A percentile compares a stretch with the other conserved stretches of the same genome.
phyloP scores from a whole-genome alignment of 345 rosid species.

The Eucalyptus decipiens region DNA sequence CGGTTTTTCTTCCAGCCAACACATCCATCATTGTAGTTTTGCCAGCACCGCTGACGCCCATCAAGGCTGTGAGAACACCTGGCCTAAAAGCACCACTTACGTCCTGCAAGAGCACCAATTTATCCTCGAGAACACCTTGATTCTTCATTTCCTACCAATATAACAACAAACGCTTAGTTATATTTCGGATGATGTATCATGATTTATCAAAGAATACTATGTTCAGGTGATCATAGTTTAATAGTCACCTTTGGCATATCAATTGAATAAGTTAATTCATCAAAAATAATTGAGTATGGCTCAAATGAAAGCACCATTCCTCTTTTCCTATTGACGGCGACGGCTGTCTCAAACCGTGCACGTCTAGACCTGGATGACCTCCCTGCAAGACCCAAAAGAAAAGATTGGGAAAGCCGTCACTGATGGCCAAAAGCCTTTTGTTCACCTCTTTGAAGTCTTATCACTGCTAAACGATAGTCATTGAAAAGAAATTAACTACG shows the following conservation, averaged over 20 bases:
- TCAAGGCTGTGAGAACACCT: conserved; percentile 45
- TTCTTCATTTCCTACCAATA: conserved; percentile 9
- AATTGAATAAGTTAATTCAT: conserved; percentile 31
- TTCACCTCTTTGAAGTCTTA: not conserved
- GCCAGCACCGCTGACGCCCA: conserved; percentile 58
- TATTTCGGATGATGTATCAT: not conserved
- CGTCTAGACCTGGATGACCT: not conserved
- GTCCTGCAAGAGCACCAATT: conserved; percentile 29
- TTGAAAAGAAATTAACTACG: not conserved
- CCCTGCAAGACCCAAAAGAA: not conserved
- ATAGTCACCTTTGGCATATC: conserved; percentile 45
- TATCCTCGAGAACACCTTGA: conserved; percentile 12
- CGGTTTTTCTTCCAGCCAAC: conserved; percentile 43
- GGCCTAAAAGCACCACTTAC: conserved; percentile 46
- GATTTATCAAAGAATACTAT: not conserved
- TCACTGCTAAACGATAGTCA: not conserved
- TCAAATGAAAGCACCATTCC: conserved; percentile 65
- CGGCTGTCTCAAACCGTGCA: not conserved
- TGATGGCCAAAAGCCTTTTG: not conserved
- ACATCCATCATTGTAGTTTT: conserved; percentile 54
- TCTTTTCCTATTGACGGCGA: not conserved
- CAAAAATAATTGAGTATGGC: conserved; percentile 36
- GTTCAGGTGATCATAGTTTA: not conserved
- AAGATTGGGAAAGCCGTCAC: not conserved
- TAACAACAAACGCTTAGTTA: not conserved